These are phyloP conservation scores for Arthrobotrys sphaeroides DNA, from an alignment of 2,329 filamentous ascomycete genomes.

Conservation along the genomic window DNA sequence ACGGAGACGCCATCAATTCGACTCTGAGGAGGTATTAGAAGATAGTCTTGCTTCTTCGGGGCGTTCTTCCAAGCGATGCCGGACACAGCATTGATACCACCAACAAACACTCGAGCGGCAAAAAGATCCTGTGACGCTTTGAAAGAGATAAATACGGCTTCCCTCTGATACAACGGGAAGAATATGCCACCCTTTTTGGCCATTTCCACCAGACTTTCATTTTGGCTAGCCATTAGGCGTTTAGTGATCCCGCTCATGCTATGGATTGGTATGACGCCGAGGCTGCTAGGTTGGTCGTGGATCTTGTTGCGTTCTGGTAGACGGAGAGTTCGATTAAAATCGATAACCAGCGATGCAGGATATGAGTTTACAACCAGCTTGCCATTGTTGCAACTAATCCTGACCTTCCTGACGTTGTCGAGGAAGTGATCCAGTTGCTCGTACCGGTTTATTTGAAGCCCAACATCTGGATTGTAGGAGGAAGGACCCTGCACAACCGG, in stretches of 20 bases:
- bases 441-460: not conserved
- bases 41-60: conserved; percentile 62
- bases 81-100: conserved; percentile 60
- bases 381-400: not conserved
- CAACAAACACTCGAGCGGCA: conserved; percentile 60
- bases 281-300: conserved; percentile 1
- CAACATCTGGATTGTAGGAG: not conserved
- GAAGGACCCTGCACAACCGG: not conserved
- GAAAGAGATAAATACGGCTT: conserved; percentile 64
- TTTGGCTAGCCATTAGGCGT: not conserved
- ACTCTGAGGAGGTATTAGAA: conserved; percentile 61
- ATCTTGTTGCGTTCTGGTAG: not conserved
- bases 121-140: conserved; percentile 59
- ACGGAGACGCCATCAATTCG: conserved; percentile 64
- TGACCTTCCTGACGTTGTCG: not conserved
- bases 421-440: not conserved
- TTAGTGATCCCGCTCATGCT: not conserved
- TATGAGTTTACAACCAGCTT: not conserved
- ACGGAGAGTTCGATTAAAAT: conserved; percentile 3
- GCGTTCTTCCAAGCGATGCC: conserved; percentile 16
- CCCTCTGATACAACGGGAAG: conserved; percentile 64
- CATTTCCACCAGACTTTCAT: conserved; percentile 57
- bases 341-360: not conserved
- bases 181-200: conserved; percentile 63
- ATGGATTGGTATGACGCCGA: not conserved